Base-by-base conservation (phyloP, 176 grass and related monocot species). In the Aegilops sharonensis region DNA sequence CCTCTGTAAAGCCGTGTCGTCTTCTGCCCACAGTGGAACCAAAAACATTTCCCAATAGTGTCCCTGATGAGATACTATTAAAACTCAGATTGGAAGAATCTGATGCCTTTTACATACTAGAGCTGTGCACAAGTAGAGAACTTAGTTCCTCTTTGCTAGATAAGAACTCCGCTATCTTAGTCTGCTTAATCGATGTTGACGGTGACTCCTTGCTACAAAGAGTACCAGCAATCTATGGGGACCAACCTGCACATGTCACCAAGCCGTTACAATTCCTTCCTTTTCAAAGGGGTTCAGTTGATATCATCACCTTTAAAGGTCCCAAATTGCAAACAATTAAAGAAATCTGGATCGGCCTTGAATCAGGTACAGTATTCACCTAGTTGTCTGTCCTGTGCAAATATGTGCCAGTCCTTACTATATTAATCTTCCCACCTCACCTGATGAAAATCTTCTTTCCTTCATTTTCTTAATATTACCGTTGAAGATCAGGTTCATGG, bases 271-370 rank as follows among this genome's bases (percentile, higher is more conserved):
- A 89, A 82, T 21, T 9, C 7, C 40, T 86, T 67, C 90, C 92
- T 18, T 94, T 98, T 79, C 91, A 89, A 80, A 90, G 81, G 77
- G 90, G 93, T 89, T 87, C 86, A 56, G 75, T 94, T 82, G 91
- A 95, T 94, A 64, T 78, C 43, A 76, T 92, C 68, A 89, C 90
- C 25, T 95, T 95, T 80, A 87, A 89, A 86, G 93, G 86, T 2
- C 70, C 88, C 35, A 95, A 91, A 68, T 84, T 95, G 80, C 84
- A 88, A 47, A 91, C 72, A 87, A 89, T 94, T 45, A 91, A 91
- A 83, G 95, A 91, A 81, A 40, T 95, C 72, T 98, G 95, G 95
- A 89, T 95, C 10, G 95, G 93, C 80, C 89, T 98, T 86, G 95
- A 95, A 89, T 92, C 95, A 95, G 95, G 95, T 97, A 90, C 11